Percentiles rank a stretch among this genome's conserved stretches.
Conservation (phyloP, 345 rosid species). For the Cochlearia excelsa region DNA sequence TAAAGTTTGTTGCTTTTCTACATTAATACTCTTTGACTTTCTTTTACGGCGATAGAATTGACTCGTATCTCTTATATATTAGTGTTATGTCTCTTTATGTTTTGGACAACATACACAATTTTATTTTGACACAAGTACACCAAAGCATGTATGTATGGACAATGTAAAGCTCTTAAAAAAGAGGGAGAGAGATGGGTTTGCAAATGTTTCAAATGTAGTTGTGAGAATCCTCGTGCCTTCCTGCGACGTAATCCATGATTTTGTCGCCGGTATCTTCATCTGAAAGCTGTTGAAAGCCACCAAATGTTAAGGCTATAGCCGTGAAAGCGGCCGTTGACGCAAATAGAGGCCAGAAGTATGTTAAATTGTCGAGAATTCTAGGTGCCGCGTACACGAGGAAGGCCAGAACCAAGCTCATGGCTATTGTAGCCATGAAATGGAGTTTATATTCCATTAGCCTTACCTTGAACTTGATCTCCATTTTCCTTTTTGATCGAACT, state of each 20-base stretch:
- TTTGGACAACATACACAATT: neutral
- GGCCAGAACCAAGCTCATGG: slow-evolving; percentile 34
- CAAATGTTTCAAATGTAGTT: slow-evolving; percentile 9
- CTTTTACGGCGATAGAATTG: neutral
- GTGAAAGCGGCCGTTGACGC: slow-evolving; percentile 76
- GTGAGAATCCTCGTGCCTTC: slow-evolving; percentile 32
- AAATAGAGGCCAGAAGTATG: slow-evolving; percentile 84
- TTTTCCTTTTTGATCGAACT: slow-evolving; percentile 6
- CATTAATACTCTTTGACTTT: slow-evolving; percentile 13
- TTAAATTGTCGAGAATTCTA: slow-evolving; percentile 47
- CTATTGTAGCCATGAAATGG: slow-evolving; percentile 42
- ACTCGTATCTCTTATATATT: no score
- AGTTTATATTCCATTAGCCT: slow-evolving; percentile 55
- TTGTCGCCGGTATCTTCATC: slow-evolving; percentile 50
- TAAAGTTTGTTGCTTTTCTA: slow-evolving; percentile 14
- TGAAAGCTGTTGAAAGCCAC: slow-evolving; percentile 54
- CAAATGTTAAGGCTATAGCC: slow-evolving; percentile 50
- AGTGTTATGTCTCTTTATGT: no score
- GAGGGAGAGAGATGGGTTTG: neutral
- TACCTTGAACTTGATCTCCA: slow-evolving; percentile 48
- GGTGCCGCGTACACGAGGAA: slow-evolving; percentile 56
- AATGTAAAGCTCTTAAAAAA: neutral
- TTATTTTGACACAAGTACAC: slow-evolving; percentile 17
- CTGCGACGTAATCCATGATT: slow-evolving; percentile 69
- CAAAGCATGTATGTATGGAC: slow-evolving; percentile 19